These are phyloP conservation scores for Gossypium herbaceum DNA, from an alignment of 345 rosid genomes.

Conservation along the genomic window DNA sequence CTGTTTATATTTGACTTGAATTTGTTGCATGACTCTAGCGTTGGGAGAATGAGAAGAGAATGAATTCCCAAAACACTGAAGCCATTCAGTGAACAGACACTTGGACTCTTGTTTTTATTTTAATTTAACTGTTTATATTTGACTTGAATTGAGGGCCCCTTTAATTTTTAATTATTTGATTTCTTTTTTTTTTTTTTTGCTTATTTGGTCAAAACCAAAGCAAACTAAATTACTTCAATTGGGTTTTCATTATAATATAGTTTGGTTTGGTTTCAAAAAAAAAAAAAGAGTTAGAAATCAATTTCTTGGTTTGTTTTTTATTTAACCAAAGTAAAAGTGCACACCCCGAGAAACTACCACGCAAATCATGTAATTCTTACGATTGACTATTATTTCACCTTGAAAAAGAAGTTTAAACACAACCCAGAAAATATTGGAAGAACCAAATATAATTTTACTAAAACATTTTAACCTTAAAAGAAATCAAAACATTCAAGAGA, in stretches of 20 bases:
- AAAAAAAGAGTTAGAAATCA: neutral
- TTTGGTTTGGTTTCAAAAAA: neutral
- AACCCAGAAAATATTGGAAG: neutral
- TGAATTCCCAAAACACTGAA: neutral
- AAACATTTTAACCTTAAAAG: neutral
- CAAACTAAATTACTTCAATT: neutral
- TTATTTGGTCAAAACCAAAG: neutral
- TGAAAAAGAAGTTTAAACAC: neutral
- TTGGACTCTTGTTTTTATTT: neutral
- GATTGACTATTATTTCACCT: neutral
- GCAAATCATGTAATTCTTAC: neutral
- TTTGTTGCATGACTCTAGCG: neutral
- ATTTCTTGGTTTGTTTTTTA: neutral
- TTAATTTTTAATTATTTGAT: conserved; percentile 2
- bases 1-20: neutral
- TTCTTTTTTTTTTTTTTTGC: neutral
- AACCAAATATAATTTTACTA: neutral
- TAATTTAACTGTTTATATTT: neutral
- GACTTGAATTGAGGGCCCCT: neutral
- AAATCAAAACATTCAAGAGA: conserved; percentile 5
- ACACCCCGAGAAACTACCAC: neutral
- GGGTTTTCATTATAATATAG: neutral
- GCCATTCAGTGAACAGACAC: neutral
- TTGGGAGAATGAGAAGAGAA: neutral
- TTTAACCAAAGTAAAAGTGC: neutral